A percentile compares a stretch with the other conserved stretches of the same genome.
These are phyloP conservation scores for Helicostylum pulchrum DNA, from an alignment of 192 early-diverging fungal species.

Conservation along the genomic window DNA sequence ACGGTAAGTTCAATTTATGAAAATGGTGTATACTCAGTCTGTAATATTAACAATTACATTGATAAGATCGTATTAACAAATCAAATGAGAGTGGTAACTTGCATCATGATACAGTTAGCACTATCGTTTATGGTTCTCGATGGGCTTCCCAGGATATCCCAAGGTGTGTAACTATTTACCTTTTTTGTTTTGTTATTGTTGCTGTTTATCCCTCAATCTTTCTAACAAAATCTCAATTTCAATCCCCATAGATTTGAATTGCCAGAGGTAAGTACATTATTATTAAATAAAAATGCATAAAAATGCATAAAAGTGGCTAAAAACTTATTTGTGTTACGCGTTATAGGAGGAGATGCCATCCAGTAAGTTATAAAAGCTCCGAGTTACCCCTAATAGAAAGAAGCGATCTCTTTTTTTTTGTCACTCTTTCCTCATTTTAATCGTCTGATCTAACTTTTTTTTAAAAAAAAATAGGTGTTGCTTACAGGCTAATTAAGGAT, in stretches of 20 bases:
- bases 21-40: neutral
- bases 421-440: neutral
- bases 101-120: neutral
- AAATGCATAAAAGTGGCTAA: neutral
- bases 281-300: neutral
- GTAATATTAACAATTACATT: neutral
- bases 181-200: neutral
- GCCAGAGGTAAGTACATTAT: slow-evolving; percentile 16
- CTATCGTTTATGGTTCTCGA: slow-evolving; percentile 22
- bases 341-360: slow-evolving; percentile 26
- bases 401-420: too few species aligned
- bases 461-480: slow-evolving; percentile 20
- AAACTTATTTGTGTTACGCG: neutral
- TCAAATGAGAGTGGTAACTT: neutral
- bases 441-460: neutral
- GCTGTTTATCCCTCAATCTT: neutral
- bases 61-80: slow-evolving; percentile 4
- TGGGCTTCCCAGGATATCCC: slow-evolving; percentile 30
- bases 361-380: slow-evolving; percentile 18
- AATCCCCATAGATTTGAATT: slow-evolving; percentile 16
- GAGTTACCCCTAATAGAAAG: neutral
- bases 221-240: too few species aligned
- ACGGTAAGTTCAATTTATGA: neutral
- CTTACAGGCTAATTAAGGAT: slow-evolving; percentile 39
- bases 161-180: slow-evolving; percentile 7